Base-by-base conservation (phyloP, 257 asterid species). In the Linaria vulgaris region DNA sequence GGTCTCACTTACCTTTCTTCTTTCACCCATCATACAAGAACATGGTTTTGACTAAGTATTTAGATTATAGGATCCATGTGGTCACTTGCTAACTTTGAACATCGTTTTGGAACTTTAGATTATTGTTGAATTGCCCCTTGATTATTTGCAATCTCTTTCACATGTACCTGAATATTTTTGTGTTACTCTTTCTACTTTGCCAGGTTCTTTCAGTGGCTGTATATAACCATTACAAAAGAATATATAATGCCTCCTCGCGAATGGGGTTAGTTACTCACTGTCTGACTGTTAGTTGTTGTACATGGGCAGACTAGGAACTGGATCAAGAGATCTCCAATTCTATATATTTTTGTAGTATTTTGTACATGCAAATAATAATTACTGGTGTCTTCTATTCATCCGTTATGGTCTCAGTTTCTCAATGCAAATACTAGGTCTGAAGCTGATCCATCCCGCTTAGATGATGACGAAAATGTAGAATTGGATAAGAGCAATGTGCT, bases 131-230 rank as follows among this genome's bases (percentile, higher is more conserved):
- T 60, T 56, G 61, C 41, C 52, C n/a, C n/a, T n/a, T n/a, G n/a
- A n/a, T 51, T 12, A 20, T 24, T 11, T 34, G 10, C 10, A 34
- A 3, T 34, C 9, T 11, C 41, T 34, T 34, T 34, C 10, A 1
- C 41, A 34, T 34, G 9, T 3, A 4, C 41, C 41, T 34, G 41
- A 27, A 34, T 34, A 6, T 34, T 24, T 56, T 43, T 56, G 19
- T 23, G 22, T 25, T 69, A 47, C 25, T 53, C 54, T 57, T 51
- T 37, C 34, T 70, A 66, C 66, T 75, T 58, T 64, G 79, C 69
- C 87, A 90, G 97, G 96, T 90, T 77, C 88, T 90, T 62, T 85
- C 96, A 8, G 97, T 90, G 64, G 95, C 96, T 64, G 96, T 87
- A 63, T 77, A 90, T 82, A 90, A 90, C 69, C 97, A 90, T 71